Evolutionary conservation across 2,329 filamentous ascomycete genomes (phyloP), one percentile per base, ranked within the genome.

Genomic region (Xylogone sp.): DNA sequence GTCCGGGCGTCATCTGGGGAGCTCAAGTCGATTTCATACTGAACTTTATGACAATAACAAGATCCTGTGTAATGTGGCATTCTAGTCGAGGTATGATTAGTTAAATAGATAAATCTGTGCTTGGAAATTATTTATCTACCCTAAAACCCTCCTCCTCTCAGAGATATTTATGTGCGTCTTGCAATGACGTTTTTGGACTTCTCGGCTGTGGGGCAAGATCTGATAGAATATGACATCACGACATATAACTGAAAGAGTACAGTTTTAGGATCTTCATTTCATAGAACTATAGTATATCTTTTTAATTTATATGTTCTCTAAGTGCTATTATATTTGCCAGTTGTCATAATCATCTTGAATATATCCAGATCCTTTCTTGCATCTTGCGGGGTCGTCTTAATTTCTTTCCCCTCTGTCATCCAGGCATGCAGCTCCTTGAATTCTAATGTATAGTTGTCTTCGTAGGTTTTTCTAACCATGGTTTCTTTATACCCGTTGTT

Each of bases 11-110:
- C 69, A 7, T 74, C 70, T 4, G 69, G 66, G 7, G 73, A 71
- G 2, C 61, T 55, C 1, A 81, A 67, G 0, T 65, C 62, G 45
- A 81, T 65, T 16, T 68, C 64, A 53, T 79, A 81, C 24, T 68
- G 65, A 50, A 81, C 68, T 8, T 66, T 66, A 51, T 68, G 65
- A 59, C 78, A 81, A 60, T 72, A 75, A 64, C 77, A 81, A 39
- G 68, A 69, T 19, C 73, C 72, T 1, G 66, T 50, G 39, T 51
- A 53, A 7, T 5, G 34, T 16, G 34, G 12, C 34, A 39, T 39
- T 39, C 8, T 18, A 16, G 34, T n/a, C 34, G 5, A 39, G 34
- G 10, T 27, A 10, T 27, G 10, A 27, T 9, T 7, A 9, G n/a
- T 39, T 5, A 39, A 39, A 39, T 39, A 16, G n/a, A 9, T 9